Evolutionary conservation across 139 green algal species (phyloP), one percentile per base, ranked within the genome.

Genomic region (Micractinium conductrix): DNA sequence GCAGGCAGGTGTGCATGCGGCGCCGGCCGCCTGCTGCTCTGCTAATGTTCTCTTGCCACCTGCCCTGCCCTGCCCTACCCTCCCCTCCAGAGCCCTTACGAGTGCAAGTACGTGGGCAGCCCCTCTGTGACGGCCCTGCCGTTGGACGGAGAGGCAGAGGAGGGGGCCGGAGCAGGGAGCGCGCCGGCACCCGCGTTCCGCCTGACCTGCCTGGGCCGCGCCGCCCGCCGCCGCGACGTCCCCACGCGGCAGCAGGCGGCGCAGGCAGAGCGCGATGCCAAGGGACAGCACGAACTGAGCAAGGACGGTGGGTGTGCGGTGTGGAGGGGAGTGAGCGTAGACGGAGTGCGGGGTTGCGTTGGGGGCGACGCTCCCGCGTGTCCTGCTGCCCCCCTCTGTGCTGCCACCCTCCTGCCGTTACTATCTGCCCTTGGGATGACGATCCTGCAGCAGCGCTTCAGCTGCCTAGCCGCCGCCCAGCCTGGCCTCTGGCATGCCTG

Each of bases 161-260:
- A n/a, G n/a, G n/a, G n/a, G n/a, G n/a, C n/a, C n/a, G n/a, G n/a
- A n/a, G n/a, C n/a, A n/a, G n/a, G 12, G 71, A 74, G 2, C 26
- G 10, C 53, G 24, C 35, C 24, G 50, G 43, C 17, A 71, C 53
- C 26, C 8, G 19, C 35, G 44, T 70, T 70, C 62, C 26, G 33
- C 35, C 26, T 82, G 28, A 63, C 37, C 2, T 17, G 24, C 19
- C 44, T 81, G 26, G 82, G 82, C 44, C 40, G 9, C 10, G 82
- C 82, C 33, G 53, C 62, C 44, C 74, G 75, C 2, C 60, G 82
- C 24, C 60, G 82, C 0, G 82, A 87, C 75, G 72, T 82, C 44
- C 82, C 82, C 33, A 87, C 82, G 19, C 71, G 48, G 22, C 38
- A 83, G 68, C 8, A 75, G 48, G 37, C 1, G 1, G 24, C 12